Evolutionary conservation across 495 filamentous ascomycete genomes (phyloP), one percentile per base, ranked within the genome.

Genomic region (Wilcoxina mikolae): DNA sequence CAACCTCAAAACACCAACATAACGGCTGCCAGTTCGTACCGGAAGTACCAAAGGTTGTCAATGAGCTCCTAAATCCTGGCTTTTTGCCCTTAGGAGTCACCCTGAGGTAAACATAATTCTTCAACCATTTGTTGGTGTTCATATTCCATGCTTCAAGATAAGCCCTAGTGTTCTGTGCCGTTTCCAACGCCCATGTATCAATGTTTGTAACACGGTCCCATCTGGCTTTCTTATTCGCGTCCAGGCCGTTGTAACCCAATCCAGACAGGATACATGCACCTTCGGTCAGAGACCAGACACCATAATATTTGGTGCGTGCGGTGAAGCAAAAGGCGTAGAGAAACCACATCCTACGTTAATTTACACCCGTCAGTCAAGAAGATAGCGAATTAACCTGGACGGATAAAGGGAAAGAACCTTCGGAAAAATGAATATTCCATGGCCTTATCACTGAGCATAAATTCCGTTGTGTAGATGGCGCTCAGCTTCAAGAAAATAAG

Each of bases 1-100:
- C 27, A 51, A 47, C 18, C 25, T n/a, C n/a, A 23, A 20, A 23
- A 20, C 15, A 15, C 3, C 18, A 35, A 35, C 15, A 35, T 35
- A 15, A 35, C 15, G 31, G 31, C 31, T 35, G 42, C 5, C 18
- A 24, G 18, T 9, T n/a, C 12, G 15, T 41, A 58, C 56, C 56
- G 5, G 58, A 62, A 25, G 91, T 96, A 5, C 78, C 77, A 62
- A 98, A 98, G 0, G 91, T 98, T 2, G 87, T 89, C 74, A 98
- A 68, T 65, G 83, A 95, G 28, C 91, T 93, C 47, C 90, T 76
- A 72, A 98, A 98, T 1, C 91, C 91, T 7, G 91, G 91, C 66
- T 96, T 98, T 74, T 85, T 91, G 48, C 91, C 91, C 59, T 84
- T 84, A 2, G 91, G 91, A 3, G 91, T 98, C 1, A 98, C 93